Evolutionary conservation across 23 red algal genomes (phyloP).

Genomic region (Gracilaria domingensis): DNA sequence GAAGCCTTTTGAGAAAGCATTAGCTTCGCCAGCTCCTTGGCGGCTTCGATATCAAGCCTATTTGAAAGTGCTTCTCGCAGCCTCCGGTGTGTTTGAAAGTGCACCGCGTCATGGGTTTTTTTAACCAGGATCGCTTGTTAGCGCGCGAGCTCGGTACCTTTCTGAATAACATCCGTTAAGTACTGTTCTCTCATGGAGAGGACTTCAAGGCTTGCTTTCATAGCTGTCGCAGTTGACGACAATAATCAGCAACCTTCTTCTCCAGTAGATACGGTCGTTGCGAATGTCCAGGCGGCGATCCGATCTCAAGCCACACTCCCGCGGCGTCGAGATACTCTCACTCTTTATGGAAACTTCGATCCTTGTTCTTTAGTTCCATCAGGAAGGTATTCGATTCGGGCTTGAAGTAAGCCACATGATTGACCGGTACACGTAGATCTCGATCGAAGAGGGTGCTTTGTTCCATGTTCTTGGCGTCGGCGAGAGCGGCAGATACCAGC

Average conservation of each 20-base stretch:
- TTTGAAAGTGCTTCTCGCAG: background rate
- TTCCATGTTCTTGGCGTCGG: background rate
- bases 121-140: background rate
- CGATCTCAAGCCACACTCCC: constrained; percentile 24
- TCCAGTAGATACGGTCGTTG: too few relatives aligned
- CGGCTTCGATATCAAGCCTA: background rate
- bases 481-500: too few relatives aligned
- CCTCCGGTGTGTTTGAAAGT: background rate
- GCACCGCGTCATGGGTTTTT: background rate
- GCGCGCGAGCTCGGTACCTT: background rate
- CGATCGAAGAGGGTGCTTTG: constrained; percentile 9
- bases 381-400: background rate
- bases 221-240: too few relatives aligned
- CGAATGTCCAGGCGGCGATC: background rate
- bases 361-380: background rate
- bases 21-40: background rate
- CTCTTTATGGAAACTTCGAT: constrained; percentile 25
- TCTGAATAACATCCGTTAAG: background rate
- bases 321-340: constrained; percentile 20
- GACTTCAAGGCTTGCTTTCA: background rate
- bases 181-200: background rate
- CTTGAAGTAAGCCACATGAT: constrained; percentile 44
- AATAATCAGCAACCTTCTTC: too few relatives aligned
- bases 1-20: background rate
- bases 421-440: constrained; percentile 13